A percentile compares a stretch with the other conserved stretches of the same genome.
These are phyloP conservation scores for Ceratocystis albifundus DNA, from an alignment of 2,329 filamentous ascomycete species.

Conservation along the genomic window DNA sequence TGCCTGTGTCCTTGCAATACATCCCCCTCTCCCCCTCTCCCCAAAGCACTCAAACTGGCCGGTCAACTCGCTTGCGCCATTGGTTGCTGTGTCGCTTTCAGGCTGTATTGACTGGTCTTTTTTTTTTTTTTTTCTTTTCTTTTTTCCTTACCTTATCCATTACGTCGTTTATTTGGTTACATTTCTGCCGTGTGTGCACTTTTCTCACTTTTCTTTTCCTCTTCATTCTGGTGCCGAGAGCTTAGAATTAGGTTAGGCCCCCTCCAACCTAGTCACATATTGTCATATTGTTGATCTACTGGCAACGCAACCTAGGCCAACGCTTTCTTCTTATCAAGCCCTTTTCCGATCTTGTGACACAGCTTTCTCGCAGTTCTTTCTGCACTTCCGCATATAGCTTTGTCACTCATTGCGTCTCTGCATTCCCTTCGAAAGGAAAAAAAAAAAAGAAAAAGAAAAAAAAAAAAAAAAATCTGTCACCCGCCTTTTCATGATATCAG, in stretches of 20 bases:
- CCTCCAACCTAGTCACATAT: neutral
- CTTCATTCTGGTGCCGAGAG: constrained; percentile 1
- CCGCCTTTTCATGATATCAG: constrained; percentile 14
- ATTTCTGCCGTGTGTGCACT: neutral
- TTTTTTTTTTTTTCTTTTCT: neutral
- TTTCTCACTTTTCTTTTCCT: neutral
- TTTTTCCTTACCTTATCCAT: neutral
- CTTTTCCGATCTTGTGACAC: neutral
- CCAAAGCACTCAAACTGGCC: neutral
- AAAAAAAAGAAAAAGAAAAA: neutral
- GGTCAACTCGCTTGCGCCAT: neutral
- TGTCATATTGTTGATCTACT: neutral
- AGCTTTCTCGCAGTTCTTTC: neutral
- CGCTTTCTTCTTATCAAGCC: neutral
- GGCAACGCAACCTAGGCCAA: neutral
- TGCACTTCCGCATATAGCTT: constrained; percentile 4
- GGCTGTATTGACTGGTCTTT: constrained; percentile 10
- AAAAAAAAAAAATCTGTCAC: constrained; percentile 8
- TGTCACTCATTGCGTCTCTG: neutral
- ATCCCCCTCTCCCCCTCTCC: no score
- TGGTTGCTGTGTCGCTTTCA: constrained; percentile 13
- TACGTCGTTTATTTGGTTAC: constrained; percentile 2
- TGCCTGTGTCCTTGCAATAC: constrained; percentile 4
- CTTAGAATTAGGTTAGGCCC: neutral
- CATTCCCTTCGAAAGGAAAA: neutral